Conservation (phyloP, 116 monocot species). For the Posidonia oceanica region DNA sequence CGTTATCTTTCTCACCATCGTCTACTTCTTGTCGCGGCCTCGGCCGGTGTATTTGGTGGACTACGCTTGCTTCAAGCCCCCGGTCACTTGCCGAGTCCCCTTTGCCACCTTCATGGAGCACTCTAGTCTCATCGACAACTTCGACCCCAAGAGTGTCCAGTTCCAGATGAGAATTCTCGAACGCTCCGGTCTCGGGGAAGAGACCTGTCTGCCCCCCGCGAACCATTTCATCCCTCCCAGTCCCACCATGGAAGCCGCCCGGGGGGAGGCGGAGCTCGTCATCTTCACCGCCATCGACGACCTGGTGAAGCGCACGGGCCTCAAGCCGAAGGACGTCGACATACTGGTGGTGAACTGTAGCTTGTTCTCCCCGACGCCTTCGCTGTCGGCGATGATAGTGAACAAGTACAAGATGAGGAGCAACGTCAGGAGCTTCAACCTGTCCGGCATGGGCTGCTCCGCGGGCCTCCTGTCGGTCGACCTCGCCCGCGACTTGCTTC, state of each 20-base stretch:
- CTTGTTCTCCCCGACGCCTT: slow-evolving; percentile 50
- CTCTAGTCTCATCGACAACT: slow-evolving; percentile 16
- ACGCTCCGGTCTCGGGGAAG: slow-evolving; percentile 19
- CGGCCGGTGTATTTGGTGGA: slow-evolving; percentile 37
- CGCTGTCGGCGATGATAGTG: slow-evolving; percentile 47
- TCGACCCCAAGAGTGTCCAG: slow-evolving; percentile 14
- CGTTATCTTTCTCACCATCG: not conserved
- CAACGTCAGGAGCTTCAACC: slow-evolving; percentile 34
- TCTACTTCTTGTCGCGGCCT: slow-evolving; percentile 22
- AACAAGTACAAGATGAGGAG: slow-evolving; percentile 56
- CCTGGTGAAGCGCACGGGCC: slow-evolving; percentile 9
- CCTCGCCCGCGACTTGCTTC: slow-evolving; percentile 42
- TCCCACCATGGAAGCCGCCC: slow-evolving; percentile 12
- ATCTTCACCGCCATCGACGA: slow-evolving; percentile 19
- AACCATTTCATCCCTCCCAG: slow-evolving; percentile 19
- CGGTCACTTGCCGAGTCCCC: slow-evolving; percentile 23
- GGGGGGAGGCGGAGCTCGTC: slow-evolving; percentile 13
- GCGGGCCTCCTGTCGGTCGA: slow-evolving; percentile 54
- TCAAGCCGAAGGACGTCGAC: slow-evolving; percentile 42
- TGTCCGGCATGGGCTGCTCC: slow-evolving; percentile 63
- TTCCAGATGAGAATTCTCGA: slow-evolving; percentile 19
- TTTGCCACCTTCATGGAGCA: slow-evolving; percentile 45
- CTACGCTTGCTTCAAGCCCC: slow-evolving; percentile 31
- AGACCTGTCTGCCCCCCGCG: slow-evolving; percentile 16
- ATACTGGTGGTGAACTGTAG: slow-evolving; percentile 76